A percentile compares a stretch with the other conserved stretches of the same genome.
phyloP scores from a whole-genome alignment of 2,329 filamentous ascomycete genomes.

The Aureobasidium namibiae region DNA sequence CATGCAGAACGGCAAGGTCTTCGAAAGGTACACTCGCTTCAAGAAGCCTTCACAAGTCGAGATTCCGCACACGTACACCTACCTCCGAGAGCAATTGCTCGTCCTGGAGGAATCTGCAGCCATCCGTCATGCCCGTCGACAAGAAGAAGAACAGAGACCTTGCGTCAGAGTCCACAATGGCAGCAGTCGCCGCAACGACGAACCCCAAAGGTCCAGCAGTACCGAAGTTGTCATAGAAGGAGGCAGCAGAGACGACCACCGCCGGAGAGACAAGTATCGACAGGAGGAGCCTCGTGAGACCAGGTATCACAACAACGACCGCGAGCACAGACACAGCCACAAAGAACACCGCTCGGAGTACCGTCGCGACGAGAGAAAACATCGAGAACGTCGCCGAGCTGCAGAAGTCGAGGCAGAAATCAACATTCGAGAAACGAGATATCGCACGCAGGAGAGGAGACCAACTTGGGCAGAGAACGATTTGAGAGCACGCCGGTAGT shows the following conservation, averaged over 20 bases:
- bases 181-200: not conserved
- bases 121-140: not conserved
- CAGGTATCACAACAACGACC: not conserved
- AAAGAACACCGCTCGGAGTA: not conserved
- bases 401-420: not conserved
- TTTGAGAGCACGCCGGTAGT: not conserved
- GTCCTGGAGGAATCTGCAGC: constrained; percentile 1
- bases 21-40: constrained; percentile 16
- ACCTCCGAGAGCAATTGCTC: not conserved
- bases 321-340: not conserved
- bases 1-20: constrained; percentile 26
- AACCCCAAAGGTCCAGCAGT: not conserved
- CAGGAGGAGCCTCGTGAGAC: not conserved
- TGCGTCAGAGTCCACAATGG: not conserved
- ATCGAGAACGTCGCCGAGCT: not conserved
- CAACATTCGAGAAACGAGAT: not conserved
- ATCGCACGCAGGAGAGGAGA: constrained; percentile 3
- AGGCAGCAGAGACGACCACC: not conserved
- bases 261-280: not conserved
- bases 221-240: constrained; percentile 1
- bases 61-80: constrained; percentile 32
- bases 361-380: not conserved
- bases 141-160: not conserved
- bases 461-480: not conserved
- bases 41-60: constrained; percentile 38